phyloP scores from a whole-genome alignment of 352 stramenopile genomes.

The Phytophthora aleatoria region DNA sequence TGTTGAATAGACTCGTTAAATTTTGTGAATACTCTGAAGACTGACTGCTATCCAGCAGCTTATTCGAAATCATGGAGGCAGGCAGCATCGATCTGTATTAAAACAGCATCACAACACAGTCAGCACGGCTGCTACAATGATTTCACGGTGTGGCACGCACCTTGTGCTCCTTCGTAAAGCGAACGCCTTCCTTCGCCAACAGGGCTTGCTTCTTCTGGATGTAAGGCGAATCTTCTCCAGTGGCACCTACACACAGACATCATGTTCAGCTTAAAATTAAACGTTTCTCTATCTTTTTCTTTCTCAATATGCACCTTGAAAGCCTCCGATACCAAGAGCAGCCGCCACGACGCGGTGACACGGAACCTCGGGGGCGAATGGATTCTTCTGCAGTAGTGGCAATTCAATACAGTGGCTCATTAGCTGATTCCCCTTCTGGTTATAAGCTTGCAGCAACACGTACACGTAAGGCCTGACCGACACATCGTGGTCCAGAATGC shows the following conservation, averaged over 20 bases:
- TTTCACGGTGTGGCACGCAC: constrained; percentile 23
- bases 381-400: constrained; percentile 61
- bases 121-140: neutral
- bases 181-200: constrained; percentile 66
- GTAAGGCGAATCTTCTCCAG: constrained; percentile 56
- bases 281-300: neutral
- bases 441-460: constrained; percentile 11
- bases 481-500: constrained; percentile 63
- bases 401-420: neutral
- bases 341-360: constrained; percentile 83
- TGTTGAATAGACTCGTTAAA: constrained; percentile 1
- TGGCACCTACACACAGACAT: constrained; percentile 42
- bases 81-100: constrained; percentile 43
- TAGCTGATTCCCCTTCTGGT: neutral
- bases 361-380: constrained; percentile 76
- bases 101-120: too few species aligned
- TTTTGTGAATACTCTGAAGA: neutral
- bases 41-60: constrained; percentile 2
- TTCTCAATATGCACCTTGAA: constrained; percentile 52
- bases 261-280: neutral
- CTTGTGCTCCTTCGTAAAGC: constrained; percentile 64
- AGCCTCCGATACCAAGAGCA: constrained; percentile 70
- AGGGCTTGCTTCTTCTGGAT: constrained; percentile 76
- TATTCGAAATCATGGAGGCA: constrained; percentile 58
- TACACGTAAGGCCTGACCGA: constrained; percentile 84